phyloP scores from a whole-genome alignment of 1,139 yeast species.

The Yamadazyma siamensis region DNA sequence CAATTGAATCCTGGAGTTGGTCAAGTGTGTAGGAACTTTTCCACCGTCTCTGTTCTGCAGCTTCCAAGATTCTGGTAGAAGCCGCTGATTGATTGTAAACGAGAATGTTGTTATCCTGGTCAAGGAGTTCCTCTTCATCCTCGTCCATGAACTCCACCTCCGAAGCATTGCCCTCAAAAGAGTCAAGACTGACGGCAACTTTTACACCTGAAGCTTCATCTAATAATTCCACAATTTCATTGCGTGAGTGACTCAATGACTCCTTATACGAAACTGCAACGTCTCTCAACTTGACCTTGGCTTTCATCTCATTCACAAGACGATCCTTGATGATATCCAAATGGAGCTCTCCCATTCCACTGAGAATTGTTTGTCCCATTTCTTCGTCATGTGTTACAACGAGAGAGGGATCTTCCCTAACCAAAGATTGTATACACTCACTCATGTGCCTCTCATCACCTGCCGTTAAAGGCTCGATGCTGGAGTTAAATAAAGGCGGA shows the following conservation, averaged over 20 bases:
- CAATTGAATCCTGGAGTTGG: constrained; percentile 48
- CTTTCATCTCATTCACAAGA: constrained; percentile 73
- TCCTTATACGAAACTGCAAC: constrained; percentile 90
- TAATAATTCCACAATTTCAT: constrained; percentile 3
- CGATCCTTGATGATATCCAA: constrained; percentile 83
- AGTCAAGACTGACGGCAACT: constrained; percentile 47
- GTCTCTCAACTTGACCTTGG: constrained; percentile 73
- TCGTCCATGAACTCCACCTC: constrained; percentile 35
- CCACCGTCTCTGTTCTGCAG: constrained; percentile 46
- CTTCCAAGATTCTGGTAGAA: constrained; percentile 22
- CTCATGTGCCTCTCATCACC: constrained; percentile 76
- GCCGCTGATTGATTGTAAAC: constrained; percentile 29
- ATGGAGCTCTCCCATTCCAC: constrained; percentile 97
- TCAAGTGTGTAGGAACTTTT: constrained; percentile 46
- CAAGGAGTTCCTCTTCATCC: constrained; percentile 34
- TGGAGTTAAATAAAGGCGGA: constrained; percentile 87
- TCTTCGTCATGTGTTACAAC: constrained; percentile 61
- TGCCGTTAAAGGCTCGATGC: constrained; percentile 78
- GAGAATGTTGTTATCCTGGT: constrained; percentile 36
- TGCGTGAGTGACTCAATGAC: constrained; percentile 37
- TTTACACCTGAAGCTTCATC: constrained; percentile 16
- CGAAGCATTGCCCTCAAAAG: constrained; percentile 45
- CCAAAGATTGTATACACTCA: constrained; percentile 57
- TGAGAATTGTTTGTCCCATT: constrained; percentile 77
- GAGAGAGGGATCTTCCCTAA: constrained; percentile 62